Base-by-base conservation (phyloP, 1,284 basidiomycete genomes). In the Wallemia ichthyophaga region DNA sequence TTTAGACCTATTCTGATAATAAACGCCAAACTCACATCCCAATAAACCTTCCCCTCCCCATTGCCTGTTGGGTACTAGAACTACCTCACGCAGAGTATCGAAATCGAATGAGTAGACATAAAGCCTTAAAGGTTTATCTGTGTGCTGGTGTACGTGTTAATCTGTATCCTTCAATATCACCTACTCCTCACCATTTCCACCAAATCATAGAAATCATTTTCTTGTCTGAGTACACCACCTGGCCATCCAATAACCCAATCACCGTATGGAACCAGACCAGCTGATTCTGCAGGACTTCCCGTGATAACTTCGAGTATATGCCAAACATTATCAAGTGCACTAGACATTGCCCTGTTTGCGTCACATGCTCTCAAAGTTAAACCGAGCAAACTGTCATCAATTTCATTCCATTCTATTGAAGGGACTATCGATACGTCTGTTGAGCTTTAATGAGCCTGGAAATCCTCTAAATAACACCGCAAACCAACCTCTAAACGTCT, bases 41-140 rank as follows among this genome's bases (percentile, higher is more conserved):
- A 95, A 73, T 27, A 95, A 74, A 0, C 89, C 89, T 67, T 91
- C 87, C 9, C 89, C 89, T 56, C 88, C 89, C 89, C 89, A 95
- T 64, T 91, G 84, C 60, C 86, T 76, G 68, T 94, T 95, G 9
- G 89, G 89, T 54, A 94, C 85, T 27, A 92, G 71, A 24, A 92
- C 85, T 9, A 91, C 87, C 68, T 92, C 87, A 63, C 87, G 76
- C 58, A 91, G 76, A 58, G 86, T 85, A 69, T 98, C 89, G 66
- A 95, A 92, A 71, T 96, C 92, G 64, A 87, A 82, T 54, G 89
- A 95, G 71, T 96, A 96, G 5, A 96, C 91, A 67, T 92, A 96
- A 25, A 96, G 81, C 48, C 87, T 75, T 33, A 96, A 70, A 3
- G 91, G 85, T 69, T 87, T 89, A 66, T 95, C 91, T 59, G 85